These are phyloP conservation scores for Solanum hybrid DNA, from an alignment of 305 asterid species.

Conservation along the genomic window DNA sequence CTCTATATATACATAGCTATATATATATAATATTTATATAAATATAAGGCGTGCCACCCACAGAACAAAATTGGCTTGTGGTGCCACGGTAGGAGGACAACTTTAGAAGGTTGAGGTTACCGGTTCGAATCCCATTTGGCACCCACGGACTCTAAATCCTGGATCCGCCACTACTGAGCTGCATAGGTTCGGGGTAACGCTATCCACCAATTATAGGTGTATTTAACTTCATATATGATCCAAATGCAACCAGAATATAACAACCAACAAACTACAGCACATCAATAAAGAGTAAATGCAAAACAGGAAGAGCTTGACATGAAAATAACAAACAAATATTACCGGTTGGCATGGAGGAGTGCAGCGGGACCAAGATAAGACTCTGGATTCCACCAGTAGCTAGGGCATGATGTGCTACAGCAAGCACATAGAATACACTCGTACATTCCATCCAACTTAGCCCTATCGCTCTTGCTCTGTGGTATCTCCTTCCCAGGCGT, in stretches of 20 bases:
- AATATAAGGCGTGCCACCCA: no score
- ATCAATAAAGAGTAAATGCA: not conserved
- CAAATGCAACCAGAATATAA: not conserved
- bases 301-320: not conserved
- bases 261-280: not conserved
- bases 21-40: no score
- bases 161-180: no score
- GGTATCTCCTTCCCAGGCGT: conserved; percentile 62
- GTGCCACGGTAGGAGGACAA: no score
- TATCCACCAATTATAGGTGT: not conserved
- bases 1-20: no score
- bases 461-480: conserved; percentile 73
- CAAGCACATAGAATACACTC: conserved; percentile 80
- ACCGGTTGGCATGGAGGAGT: conserved; percentile 90
- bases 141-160: no score
- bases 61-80: no score
- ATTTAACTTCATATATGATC: not conserved
- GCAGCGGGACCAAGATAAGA: conserved; percentile 89
- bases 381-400: conserved; percentile 99
- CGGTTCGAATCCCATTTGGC: no score
- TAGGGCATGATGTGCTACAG: conserved; percentile 88
- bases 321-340: not conserved
- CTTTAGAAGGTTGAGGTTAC: no score
- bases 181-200: no score
- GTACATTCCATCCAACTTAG: conserved; percentile 90